A percentile compares a stretch with the other conserved stretches of the same genome.
These are phyloP conservation scores for Lasiosphaeris hirsuta DNA, from an alignment of 495 filamentous ascomycete species.

Conservation along the genomic window DNA sequence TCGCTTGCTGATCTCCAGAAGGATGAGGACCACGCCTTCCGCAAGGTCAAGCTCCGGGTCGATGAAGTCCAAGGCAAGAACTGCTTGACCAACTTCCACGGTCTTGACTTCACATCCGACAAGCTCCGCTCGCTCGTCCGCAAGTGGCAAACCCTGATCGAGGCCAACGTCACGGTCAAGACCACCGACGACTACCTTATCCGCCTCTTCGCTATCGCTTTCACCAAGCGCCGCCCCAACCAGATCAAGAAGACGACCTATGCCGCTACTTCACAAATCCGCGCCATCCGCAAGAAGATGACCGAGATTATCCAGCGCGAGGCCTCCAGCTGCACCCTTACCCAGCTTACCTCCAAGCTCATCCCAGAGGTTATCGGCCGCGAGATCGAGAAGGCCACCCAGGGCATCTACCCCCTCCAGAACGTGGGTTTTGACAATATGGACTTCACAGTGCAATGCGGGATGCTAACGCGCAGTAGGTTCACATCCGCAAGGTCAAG, in stretches of 20 bases:
- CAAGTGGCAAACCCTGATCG: slow-evolving; percentile 98
- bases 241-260: slow-evolving; percentile 99
- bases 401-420: slow-evolving; percentile 99
- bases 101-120: slow-evolving; percentile 99
- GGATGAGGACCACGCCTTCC: slow-evolving; percentile 98
- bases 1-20: slow-evolving; percentile 98
- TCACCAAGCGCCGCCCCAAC: slow-evolving; percentile 97
- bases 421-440: slow-evolving; percentile 62
- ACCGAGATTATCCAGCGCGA: slow-evolving; percentile 96
- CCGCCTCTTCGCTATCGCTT: slow-evolving; percentile 96
- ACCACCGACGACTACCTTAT: slow-evolving; percentile 99
- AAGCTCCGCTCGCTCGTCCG: slow-evolving; percentile 97
- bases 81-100: slow-evolving; percentile 99
- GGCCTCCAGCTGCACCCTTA: slow-evolving; percentile 86
- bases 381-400: slow-evolving; percentile 98
- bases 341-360: slow-evolving; percentile 93
- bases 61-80: slow-evolving; percentile 99
- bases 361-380: slow-evolving; percentile 99
- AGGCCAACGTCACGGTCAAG: slow-evolving; percentile 99
- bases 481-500: slow-evolving; percentile 99
- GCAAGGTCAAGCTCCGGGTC: slow-evolving; percentile 97
- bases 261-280: slow-evolving; percentile 90
- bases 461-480: slow-evolving; percentile 52
- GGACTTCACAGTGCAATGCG: neutral
- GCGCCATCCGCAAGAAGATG: slow-evolving; percentile 99